Evolutionary conservation across 768 basidiomycete genomes (phyloP), one percentile per base, ranked within the genome.

Genomic region (Boletus coccyginus): DNA sequence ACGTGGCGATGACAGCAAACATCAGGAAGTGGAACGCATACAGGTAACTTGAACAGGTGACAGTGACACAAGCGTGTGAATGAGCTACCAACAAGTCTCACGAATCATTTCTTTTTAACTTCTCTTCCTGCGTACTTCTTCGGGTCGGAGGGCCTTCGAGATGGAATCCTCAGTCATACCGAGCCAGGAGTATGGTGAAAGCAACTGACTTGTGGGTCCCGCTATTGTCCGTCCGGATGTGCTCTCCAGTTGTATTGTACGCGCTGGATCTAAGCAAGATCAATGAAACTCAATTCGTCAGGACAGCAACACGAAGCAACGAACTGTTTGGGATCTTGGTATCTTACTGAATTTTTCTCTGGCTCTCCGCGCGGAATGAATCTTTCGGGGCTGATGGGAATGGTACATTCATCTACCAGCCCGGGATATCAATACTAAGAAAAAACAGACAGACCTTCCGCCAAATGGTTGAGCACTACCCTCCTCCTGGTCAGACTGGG

Each of bases 301-400:
- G 32, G 38, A 36, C 10, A 41, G 12, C 1, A 17, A 16, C 33
- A 21, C 9, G 17, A 50, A 27, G 19, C 9, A 21, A 59, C 55
- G 10, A 7, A 66, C 65, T 8, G 12, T 13, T 33, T 31, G n/a
- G 10, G 6, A 24, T n/a, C 7, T 0, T 8, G 38, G 16, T 1
- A 2, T 3, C 17, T 17, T 9, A 21, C 12, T 2, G 7, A 0
- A 6, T 0, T 0, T 7, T 0, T 0, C 0, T 7, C n/a, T n/a
- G n/a, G n/a, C n/a, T n/a, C n/a, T n/a, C n/a, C n/a, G n/a, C n/a
- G n/a, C n/a, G n/a, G n/a, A n/a, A n/a, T n/a, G n/a, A n/a, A n/a
- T n/a, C n/a, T n/a, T n/a, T n/a, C n/a, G n/a, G n/a, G n/a, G n/a
- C n/a, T n/a, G n/a, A n/a, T n/a, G n/a, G n/a, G n/a, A n/a, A n/a